Percentiles rank a stretch among this genome's conserved stretches.
phyloP scores from a whole-genome alignment of 2,329 filamentous ascomycete genomes.

The Fusarium veterinarium region DNA sequence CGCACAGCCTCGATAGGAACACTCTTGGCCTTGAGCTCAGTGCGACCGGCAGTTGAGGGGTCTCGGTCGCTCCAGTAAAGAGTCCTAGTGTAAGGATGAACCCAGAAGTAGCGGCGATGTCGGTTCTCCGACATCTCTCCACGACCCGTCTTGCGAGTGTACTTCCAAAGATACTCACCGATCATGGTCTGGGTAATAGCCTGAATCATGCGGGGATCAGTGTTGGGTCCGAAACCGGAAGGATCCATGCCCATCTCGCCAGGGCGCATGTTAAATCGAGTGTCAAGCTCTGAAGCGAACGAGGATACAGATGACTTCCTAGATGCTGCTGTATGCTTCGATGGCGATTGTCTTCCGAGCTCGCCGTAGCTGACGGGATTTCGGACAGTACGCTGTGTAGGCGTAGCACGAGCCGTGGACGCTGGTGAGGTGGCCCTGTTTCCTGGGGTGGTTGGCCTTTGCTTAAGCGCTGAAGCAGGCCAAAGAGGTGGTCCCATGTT shows the following conservation, averaged over 20 bases:
- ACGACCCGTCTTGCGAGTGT: slow-evolving; percentile 93
- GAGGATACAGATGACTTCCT: slow-evolving; percentile 89
- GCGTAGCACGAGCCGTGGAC: slow-evolving; percentile 62
- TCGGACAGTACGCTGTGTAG: slow-evolving; percentile 66
- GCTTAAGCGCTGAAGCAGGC: slow-evolving; percentile 77
- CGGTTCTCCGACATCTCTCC: slow-evolving; percentile 88
- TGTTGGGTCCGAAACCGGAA: slow-evolving; percentile 74
- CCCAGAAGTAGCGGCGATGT: slow-evolving; percentile 98
- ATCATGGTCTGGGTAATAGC: slow-evolving; percentile 99
- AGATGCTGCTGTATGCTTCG: slow-evolving; percentile 50
- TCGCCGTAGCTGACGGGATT: slow-evolving; percentile 60
- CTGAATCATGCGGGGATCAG: slow-evolving; percentile 98
- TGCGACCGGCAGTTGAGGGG: slow-evolving; percentile 80
- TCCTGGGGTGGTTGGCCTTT: slow-evolving; percentile 71
- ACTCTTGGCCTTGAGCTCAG: slow-evolving; percentile 84
- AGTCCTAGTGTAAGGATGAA: slow-evolving; percentile 96
- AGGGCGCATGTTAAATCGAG: slow-evolving; percentile 81
- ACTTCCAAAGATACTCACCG: slow-evolving; percentile 98
- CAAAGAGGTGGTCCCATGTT: slow-evolving; percentile 87
- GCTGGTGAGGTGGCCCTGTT: slow-evolving; percentile 59
- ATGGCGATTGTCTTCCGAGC: slow-evolving; percentile 61
- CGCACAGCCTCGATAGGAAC: slow-evolving; percentile 93
- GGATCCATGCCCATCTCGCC: slow-evolving; percentile 65
- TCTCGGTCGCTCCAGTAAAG: slow-evolving; percentile 97
- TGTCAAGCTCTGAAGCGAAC: slow-evolving; percentile 93